Evolutionary conservation across 768 basidiomycete genomes (phyloP), one percentile per base, ranked within the genome.

Genomic region (Rhodocollybia butyracea): DNA sequence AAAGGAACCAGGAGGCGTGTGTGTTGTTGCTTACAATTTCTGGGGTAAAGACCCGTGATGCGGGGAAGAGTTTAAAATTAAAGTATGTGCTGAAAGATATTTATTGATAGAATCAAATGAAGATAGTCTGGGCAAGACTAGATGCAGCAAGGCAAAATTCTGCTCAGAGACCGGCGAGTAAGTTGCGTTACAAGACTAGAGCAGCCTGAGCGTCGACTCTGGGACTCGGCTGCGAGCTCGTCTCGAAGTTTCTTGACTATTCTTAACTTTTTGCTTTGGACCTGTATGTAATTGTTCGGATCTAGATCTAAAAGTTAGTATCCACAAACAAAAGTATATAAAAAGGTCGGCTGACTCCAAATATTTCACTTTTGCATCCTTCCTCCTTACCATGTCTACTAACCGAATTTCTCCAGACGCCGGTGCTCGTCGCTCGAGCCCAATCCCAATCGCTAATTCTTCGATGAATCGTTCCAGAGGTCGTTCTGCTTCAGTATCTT

Each of bases 401-500:
- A 70, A 61, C 61, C 68, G 65, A 45, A 39, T 56, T 46, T 48
- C 60, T 60, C 26, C 34, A 8, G 68, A 70, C 46, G 68, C 68
- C 60, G 65, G 60, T 61, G 57, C 68, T n/a, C 78, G 75, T 36
- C 86, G 73, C 67, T 83, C 87, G 21, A 77, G 79, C 41, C 88
- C 88, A 47, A 90, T 91, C 64, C 76, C 85, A 54, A 83, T 87
- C 63, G 66, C 70, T 30, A 73, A 39, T 62, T 70, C 30, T 47
- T 24, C 40, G 65, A n/a, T 34, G 4, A 48, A 67, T 6, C 72
- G 77, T 30, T 64, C 70, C 43, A 78, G 87, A 32, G 66, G 72
- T 12, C 86, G 88, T 51, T 87, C 88, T 13, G 65, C 74, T 41
- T 89, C 88, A 0, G 67, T 83, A 41, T 86, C 86, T 5, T 87